Conservation (phyloP, 345 rosid species). For the Citrus maxima region DNA sequence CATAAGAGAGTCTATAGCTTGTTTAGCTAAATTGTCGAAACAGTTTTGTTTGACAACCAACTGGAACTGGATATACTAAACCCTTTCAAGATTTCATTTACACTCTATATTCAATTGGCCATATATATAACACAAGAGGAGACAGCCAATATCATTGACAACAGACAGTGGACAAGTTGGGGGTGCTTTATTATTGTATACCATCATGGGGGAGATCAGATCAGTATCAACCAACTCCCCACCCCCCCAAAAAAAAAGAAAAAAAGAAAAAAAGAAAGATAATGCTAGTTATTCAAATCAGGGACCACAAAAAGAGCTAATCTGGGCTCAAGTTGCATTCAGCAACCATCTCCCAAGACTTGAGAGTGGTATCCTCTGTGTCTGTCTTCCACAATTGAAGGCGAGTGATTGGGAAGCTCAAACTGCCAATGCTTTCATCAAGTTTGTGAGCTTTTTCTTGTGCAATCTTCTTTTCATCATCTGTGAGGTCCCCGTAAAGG, state of each 20-base stretch:
- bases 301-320: conserved; percentile 15
- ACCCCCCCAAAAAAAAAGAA: no score
- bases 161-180: background rate
- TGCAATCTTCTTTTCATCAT: conserved; percentile 74
- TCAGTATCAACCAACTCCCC: no score
- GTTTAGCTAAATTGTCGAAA: background rate
- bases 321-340: conserved; percentile 46
- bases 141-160: background rate
- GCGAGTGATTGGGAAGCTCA: conserved; percentile 53
- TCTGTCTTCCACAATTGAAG: conserved; percentile 66
- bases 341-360: conserved; percentile 75
- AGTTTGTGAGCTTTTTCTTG: conserved; percentile 54
- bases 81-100: background rate
- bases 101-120: background rate
- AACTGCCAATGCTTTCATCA: conserved; percentile 42
- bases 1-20: background rate
- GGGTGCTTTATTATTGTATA: background rate
- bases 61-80: background rate
- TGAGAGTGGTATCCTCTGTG: conserved; percentile 52
- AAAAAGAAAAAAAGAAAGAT: background rate
- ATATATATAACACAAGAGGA: background rate
- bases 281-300: background rate
- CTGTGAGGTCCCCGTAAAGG: conserved; percentile 64
- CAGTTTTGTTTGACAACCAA: background rate
- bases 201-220: no score